phyloP scores from a whole-genome alignment of 2,329 filamentous ascomycete genomes.

The Coniochaeta sp. region DNA sequence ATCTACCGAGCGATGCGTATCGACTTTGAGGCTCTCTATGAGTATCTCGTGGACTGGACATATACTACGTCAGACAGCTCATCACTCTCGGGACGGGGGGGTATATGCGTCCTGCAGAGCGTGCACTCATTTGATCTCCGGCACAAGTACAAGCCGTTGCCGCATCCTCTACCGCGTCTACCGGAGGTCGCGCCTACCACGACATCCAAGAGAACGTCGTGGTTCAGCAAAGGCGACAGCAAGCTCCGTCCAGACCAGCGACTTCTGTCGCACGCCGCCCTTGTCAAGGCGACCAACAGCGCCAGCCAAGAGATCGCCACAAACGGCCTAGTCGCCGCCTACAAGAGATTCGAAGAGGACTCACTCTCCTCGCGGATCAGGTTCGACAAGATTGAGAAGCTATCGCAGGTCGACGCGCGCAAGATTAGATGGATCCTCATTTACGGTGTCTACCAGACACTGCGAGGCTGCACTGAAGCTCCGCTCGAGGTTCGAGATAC shows the following conservation, averaged over 20 bases:
- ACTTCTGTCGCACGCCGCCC: constrained; percentile 43
- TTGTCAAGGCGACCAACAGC: constrained; percentile 44
- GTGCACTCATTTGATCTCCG: constrained; percentile 59
- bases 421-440: constrained; percentile 75
- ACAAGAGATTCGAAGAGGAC: constrained; percentile 62
- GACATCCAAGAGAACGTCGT: constrained; percentile 26
- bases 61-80: constrained; percentile 42
- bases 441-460: constrained; percentile 66
- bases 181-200: constrained; percentile 36
- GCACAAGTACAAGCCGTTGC: constrained; percentile 52
- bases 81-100: constrained; percentile 52
- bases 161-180: constrained; percentile 60
- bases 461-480: constrained; percentile 54
- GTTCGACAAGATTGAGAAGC: constrained; percentile 47
- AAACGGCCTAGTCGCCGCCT: constrained; percentile 59
- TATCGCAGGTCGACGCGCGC: constrained; percentile 58
- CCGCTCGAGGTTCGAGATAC: constrained; percentile 56
- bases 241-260: constrained; percentile 40
- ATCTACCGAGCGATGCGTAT: constrained; percentile 55
- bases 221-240: constrained; percentile 29
- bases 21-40: constrained; percentile 66
- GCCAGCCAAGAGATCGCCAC: constrained; percentile 25
- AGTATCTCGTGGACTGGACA: constrained; percentile 59
- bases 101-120: constrained; percentile 63
- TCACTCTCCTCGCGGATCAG: constrained; percentile 41